Conservation (phyloP, 139 green algal genomes). For the Chlorella ohadii region DNA sequence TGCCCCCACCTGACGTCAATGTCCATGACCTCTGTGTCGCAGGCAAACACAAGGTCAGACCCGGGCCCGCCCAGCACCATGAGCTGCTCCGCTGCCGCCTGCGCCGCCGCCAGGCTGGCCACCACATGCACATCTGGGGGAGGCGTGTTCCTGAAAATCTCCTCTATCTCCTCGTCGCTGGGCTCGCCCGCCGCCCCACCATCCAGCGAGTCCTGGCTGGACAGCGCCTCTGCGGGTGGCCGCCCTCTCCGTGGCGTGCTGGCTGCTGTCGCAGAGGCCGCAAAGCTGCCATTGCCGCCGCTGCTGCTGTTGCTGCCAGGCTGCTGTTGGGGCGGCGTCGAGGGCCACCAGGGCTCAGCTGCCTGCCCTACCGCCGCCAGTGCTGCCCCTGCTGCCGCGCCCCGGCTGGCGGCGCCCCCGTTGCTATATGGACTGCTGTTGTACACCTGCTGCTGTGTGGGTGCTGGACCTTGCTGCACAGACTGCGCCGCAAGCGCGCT, state of each 20-base stretch:
- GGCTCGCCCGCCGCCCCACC: neutral
- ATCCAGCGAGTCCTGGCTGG: neutral
- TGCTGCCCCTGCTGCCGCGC: neutral
- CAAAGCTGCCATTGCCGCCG: neutral
- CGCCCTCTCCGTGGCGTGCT: neutral
- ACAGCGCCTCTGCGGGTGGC: neutral
- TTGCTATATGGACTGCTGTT: neutral
- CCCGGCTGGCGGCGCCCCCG: neutral
- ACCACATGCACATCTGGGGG: slow-evolving; percentile 56
- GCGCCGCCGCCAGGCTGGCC: slow-evolving; percentile 40
- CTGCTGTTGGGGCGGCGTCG: neutral
- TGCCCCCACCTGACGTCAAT: slow-evolving; percentile 85
- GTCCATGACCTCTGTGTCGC: slow-evolving; percentile 90
- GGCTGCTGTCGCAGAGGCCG: slow-evolving; percentile 10
- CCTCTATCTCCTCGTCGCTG: slow-evolving; percentile 14
- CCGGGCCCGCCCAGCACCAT: neutral
- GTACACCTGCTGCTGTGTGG: neutral
- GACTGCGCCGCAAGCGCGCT: too few species aligned
- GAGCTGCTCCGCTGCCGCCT: slow-evolving; percentile 25
- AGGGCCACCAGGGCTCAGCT: neutral
- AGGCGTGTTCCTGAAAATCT: slow-evolving; percentile 35
- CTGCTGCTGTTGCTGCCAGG: slow-evolving; percentile 5
- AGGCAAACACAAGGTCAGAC: slow-evolving; percentile 69
- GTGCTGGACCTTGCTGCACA: neutral
- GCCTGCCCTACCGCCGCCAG: neutral